Base-by-base conservation (phyloP, 345 rosid species). In the Barbarea vulgaris region DNA sequence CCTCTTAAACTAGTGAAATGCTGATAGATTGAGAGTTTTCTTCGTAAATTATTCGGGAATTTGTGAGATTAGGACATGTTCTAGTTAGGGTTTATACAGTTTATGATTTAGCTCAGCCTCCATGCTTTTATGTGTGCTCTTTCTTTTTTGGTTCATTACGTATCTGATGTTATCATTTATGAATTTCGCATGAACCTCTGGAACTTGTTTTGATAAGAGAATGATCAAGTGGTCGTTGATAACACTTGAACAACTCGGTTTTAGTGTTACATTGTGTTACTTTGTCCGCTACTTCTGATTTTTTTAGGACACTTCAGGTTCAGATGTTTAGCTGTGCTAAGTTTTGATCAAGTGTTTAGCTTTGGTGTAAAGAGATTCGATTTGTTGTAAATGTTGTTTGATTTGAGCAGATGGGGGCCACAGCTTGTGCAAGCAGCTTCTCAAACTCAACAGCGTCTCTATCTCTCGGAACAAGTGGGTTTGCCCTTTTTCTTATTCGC, bases 391-490 rank as follows among this genome's bases (percentile, higher is more conserved):
- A 19, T 55, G 4, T 55, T 41, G 52, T 22, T 61, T 70, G 66
- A 8, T 31, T 31, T 52, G 41, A 37, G 11, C 69, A 72, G 76
- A 72, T 72, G 76, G 76, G 69, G 69, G 3, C 62, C 76, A 37
- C 53, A 72, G 76, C 3, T 51, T 39, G 33, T 27, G 37, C 68
- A 44, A 44, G 25, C 39, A 64, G 67, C 22, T 42, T 63, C 67
- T 3, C 28, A 53, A 24, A 63, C 24, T 63, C 77, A 53, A 7
- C 77, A 63, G 7, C 70, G 70, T 28, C 70, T 73, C 44, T 72
- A 72, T 52, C 33, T 72, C 62, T 62, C 76, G 4, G 69, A 72
- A 39, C 76, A 72, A 62, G 76, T 72, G 24, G 9, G 69, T 52
- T 62, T 72, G n/a, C 69, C 2, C 8, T 61, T 51, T 50, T 72